Base-by-base conservation (phyloP, 1,284 basidiomycete species). In the Cystobasidium pallidum region DNA sequence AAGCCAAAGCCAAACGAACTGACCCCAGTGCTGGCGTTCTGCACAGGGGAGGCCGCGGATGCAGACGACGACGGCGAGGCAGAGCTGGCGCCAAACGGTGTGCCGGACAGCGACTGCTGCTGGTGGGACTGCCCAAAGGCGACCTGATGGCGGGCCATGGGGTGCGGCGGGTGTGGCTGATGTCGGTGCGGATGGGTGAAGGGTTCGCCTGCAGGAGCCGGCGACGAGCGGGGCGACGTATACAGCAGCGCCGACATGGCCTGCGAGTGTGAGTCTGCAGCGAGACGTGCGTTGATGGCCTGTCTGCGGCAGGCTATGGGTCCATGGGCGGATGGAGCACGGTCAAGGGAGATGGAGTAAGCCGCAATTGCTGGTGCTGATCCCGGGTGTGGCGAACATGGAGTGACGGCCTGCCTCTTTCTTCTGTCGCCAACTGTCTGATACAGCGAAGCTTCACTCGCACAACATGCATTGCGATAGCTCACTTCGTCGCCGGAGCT, bases 191-290 rank as follows among this genome's bases (percentile, higher is more conserved):
- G 51, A 54, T 54, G 51, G 26, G 24, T 26, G 51, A 59, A 43
- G 13, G 32, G 57, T 34, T 36, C 57, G 19, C 39, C 57, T 24
- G 59, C 63, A 15, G 68, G 68, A 36, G 59, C 30, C 24, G 68
- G 59, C 34, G 59, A 63, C 6, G 59, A 63, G 61, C 68, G 68
- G n/a, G 68, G 68, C 49, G 68, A 71, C 11, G 68, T 39, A 32
- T 59, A 71, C 32, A 71, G 24, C 47, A 71, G 49, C 15, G 68
- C 43, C 19, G 68, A 71, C 68, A 71, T 71, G 59, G 43, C 51
- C 36, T 26, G 36, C 7, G n/a, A 10, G 19, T 28, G 11, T 2
- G 43, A 51, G 34, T 13, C 13, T 52, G 49, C 3, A 24, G 13
- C 19, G 26, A 24, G 26, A n/a, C 1, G 28, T 63, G 13, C 39